phyloP scores from a whole-genome alignment of 2,329 filamentous ascomycete species.

The Fusarium heterosporum region DNA sequence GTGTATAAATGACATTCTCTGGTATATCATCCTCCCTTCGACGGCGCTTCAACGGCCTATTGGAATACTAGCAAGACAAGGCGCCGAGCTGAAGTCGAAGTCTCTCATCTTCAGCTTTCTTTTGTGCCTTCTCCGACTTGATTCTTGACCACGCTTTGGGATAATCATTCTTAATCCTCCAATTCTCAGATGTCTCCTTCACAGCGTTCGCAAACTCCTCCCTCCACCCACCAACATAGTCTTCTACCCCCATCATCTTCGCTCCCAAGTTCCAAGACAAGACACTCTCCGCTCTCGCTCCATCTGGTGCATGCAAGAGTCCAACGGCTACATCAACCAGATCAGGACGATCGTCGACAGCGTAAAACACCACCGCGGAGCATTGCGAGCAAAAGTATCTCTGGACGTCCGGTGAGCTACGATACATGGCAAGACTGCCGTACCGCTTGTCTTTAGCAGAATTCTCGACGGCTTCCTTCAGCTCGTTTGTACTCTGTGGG shows the following conservation, averaged over 20 bases:
- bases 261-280: conserved; percentile 57
- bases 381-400: conserved; percentile 63
- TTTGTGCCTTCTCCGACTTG: neutral
- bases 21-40: no score
- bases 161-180: conserved; percentile 30
- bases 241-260: conserved; percentile 15
- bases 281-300: conserved; percentile 59
- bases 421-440: conserved; percentile 58
- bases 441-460: conserved; percentile 50
- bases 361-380: conserved; percentile 61
- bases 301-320: conserved; percentile 57
- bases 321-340: conserved; percentile 60
- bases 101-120: neutral
- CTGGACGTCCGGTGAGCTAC: conserved; percentile 58
- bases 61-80: no score
- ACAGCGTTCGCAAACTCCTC: conserved; percentile 23
- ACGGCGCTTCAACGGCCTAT: no score
- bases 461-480: conserved; percentile 52
- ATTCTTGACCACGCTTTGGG: conserved; percentile 29
- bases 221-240: conserved; percentile 35
- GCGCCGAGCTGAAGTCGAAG: no score
- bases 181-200: conserved; percentile 35
- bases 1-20: no score
- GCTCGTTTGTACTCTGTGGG: conserved; percentile 25
- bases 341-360: conserved; percentile 52